These are phyloP conservation scores for Aspergillus viridinutans DNA, from an alignment of 2,329 filamentous ascomycete species.

Conservation along the genomic window DNA sequence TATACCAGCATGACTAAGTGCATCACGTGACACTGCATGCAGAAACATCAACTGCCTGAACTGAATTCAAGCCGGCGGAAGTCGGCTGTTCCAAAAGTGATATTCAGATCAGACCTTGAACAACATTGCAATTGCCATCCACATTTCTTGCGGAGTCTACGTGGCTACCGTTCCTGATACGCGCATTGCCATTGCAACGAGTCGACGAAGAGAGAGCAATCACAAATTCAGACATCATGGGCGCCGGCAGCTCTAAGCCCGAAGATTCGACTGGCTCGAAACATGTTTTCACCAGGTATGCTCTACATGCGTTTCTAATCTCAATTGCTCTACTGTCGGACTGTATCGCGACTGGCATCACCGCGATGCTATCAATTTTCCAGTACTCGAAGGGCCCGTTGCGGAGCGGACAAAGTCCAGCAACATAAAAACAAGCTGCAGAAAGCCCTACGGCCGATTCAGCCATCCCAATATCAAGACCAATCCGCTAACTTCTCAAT, in stretches of 20 bases:
- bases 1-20: background rate
- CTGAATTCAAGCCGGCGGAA: background rate
- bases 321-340: background rate
- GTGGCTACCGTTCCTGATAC: background rate
- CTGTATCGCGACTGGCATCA: background rate
- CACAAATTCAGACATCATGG: constrained; percentile 45
- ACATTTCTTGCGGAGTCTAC: background rate
- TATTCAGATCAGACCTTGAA: background rate
- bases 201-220: background rate
- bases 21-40: background rate
- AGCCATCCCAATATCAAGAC: constrained; percentile 4
- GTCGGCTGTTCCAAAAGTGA: background rate
- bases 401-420: background rate
- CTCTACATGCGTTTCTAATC: background rate
- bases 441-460: background rate
- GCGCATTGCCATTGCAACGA: background rate
- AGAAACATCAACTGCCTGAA: background rate
- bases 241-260: constrained; percentile 59
- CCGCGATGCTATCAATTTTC: background rate
- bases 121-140: background rate
- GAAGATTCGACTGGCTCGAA: constrained; percentile 48
- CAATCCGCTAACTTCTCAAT: constrained; percentile 8
- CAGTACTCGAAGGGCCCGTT: background rate
- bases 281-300: constrained; percentile 60
- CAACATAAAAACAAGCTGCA: background rate